phyloP scores from a whole-genome alignment of 495 filamentous ascomycete genomes.

The Trichoderma erinaceum region DNA sequence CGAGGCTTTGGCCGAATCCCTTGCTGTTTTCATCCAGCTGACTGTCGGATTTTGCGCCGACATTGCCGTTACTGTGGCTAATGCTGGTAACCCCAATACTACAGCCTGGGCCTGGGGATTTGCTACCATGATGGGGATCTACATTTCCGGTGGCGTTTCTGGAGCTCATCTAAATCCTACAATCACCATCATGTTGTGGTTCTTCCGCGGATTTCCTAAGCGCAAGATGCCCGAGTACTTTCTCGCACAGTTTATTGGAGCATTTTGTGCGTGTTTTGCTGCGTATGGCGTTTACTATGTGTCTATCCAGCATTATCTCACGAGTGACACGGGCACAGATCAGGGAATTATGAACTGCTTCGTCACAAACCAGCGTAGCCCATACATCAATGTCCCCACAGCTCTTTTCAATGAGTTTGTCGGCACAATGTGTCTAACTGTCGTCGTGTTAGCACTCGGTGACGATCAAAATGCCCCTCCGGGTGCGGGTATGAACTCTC shows the following conservation, averaged over 20 bases:
- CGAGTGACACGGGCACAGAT: slow-evolving; percentile 25
- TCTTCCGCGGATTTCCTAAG: slow-evolving; percentile 49
- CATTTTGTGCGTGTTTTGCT: slow-evolving; percentile 37
- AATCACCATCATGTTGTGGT: slow-evolving; percentile 43
- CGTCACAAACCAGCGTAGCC: slow-evolving; percentile 33
- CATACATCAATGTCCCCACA: slow-evolving; percentile 38
- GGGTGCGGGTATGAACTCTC: slow-evolving; percentile 45
- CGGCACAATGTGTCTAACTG: slow-evolving; percentile 39
- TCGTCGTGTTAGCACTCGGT: slow-evolving; percentile 47
- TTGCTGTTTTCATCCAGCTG: slow-evolving; percentile 32
- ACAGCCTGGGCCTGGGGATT: slow-evolving; percentile 49
- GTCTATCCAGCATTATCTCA: slow-evolving; percentile 37
- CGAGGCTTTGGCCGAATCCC: slow-evolving; percentile 44
- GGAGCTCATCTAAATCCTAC: slow-evolving; percentile 50
- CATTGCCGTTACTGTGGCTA: slow-evolving; percentile 38
- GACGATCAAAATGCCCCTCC: slow-evolving; percentile 52
- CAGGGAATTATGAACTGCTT: slow-evolving; percentile 29
- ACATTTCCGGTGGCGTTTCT: slow-evolving; percentile 51
- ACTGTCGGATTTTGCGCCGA: slow-evolving; percentile 44
- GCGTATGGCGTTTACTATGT: slow-evolving; percentile 47
- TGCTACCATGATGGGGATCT: slow-evolving; percentile 53
- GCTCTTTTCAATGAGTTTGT: slow-evolving; percentile 50
- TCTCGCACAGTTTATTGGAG: slow-evolving; percentile 42
- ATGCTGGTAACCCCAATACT: slow-evolving; percentile 32
- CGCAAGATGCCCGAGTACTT: slow-evolving; percentile 44